Percentiles rank a stretch among this genome's conserved stretches.
phyloP scores from a whole-genome alignment of 129 eudicot genomes.

The Tagetes erecta region DNA sequence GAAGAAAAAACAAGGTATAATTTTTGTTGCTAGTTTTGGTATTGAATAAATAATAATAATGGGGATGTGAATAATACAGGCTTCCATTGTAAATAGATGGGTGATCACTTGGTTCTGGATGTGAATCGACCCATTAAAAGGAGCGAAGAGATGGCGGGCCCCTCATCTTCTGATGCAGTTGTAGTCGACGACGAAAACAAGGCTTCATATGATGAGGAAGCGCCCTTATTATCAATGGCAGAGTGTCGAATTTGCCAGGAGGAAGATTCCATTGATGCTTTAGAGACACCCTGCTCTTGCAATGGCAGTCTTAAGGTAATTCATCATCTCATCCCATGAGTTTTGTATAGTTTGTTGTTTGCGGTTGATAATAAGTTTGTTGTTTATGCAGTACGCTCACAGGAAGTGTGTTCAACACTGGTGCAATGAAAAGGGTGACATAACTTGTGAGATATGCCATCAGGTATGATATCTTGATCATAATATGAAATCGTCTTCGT shows the following conservation, averaged over 20 bases:
- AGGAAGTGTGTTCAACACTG: slow-evolving; percentile 49
- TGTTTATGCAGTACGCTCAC: slow-evolving; percentile 40
- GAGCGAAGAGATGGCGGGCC: slow-evolving; percentile 45
- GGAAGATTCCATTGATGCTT: slow-evolving; percentile 38
- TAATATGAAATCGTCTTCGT: neutral
- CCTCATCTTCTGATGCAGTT: slow-evolving; percentile 42
- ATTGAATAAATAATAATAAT: neutral
- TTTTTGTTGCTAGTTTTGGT: neutral
- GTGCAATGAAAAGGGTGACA: slow-evolving; percentile 44
- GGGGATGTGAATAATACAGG: slow-evolving; percentile 13
- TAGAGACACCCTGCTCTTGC: slow-evolving; percentile 46
- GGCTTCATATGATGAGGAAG: slow-evolving; percentile 56
- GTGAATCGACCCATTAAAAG: slow-evolving; percentile 53
- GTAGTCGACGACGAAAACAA: slow-evolving; percentile 39
- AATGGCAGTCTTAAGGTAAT: slow-evolving; percentile 44
- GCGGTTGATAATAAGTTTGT: neutral
- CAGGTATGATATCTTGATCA: slow-evolving; percentile 30
- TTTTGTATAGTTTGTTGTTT: neutral
- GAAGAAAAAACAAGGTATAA: neutral
- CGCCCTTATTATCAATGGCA: slow-evolving; percentile 60
- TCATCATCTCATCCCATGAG: neutral
- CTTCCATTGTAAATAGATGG: slow-evolving; percentile 54
- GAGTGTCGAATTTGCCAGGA: slow-evolving; percentile 48
- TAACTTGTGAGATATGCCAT: slow-evolving; percentile 47
- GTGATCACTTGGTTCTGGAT: slow-evolving; percentile 63